These are phyloP conservation scores for Sordaria brevicollis DNA, from an alignment of 495 filamentous ascomycete genomes.

Conservation along the genomic window DNA sequence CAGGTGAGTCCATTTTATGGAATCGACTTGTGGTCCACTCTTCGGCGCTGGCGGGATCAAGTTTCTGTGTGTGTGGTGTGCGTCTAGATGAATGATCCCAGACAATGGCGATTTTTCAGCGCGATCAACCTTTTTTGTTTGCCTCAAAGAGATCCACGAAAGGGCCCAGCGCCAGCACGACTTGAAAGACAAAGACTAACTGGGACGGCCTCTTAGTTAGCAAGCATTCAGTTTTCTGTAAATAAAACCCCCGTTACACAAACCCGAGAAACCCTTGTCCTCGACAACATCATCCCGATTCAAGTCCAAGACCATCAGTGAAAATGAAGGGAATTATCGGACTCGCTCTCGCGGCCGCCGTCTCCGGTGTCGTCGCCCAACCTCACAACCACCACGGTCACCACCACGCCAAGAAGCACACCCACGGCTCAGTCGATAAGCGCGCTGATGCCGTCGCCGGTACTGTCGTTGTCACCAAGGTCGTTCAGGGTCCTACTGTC, in stretches of 20 bases:
- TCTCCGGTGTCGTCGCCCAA: constrained; percentile 33
- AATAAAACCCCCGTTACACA: background rate
- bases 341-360: constrained; percentile 37
- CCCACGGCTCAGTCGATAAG: constrained; percentile 26
- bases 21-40: background rate
- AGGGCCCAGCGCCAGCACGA: background rate
- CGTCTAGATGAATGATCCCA: background rate
- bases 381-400: constrained; percentile 36
- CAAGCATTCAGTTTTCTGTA: background rate
- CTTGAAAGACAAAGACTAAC: background rate
- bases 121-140: background rate
- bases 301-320: constrained; percentile 13
- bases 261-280: background rate
- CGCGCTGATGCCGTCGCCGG: constrained; percentile 31
- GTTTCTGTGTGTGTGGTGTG: too few relatives aligned
- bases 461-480: constrained; percentile 20
- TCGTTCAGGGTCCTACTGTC: constrained; percentile 41
- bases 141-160: background rate
- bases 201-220: background rate
- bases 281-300: background rate
- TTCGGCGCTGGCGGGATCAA: background rate
- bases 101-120: background rate
- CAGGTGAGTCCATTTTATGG: constrained; percentile 1
- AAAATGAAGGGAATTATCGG: constrained; percentile 40
- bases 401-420: constrained; percentile 25